These are phyloP conservation scores for Starmerella roubikii DNA, from an alignment of 805 yeast species.

Conservation along the genomic window DNA sequence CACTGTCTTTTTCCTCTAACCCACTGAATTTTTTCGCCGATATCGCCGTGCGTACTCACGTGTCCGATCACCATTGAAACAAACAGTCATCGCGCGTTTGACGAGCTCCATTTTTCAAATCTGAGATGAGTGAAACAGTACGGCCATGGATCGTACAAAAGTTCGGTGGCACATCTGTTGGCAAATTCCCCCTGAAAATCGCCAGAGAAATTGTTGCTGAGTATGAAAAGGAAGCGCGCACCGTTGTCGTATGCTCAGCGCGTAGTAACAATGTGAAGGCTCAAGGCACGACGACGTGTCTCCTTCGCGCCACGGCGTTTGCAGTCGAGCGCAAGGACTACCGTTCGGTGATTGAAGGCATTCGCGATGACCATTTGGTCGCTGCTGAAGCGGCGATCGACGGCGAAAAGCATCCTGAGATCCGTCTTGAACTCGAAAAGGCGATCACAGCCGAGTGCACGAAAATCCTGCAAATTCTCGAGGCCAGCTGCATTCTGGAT, in stretches of 20 bases:
- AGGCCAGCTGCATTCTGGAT: constrained; percentile 83
- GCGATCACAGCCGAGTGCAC: constrained; percentile 56
- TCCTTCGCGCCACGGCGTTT: constrained; percentile 66
- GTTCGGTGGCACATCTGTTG: constrained; percentile 95
- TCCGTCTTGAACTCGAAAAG: constrained; percentile 41
- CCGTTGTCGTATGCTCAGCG: constrained; percentile 93
- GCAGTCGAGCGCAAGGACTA: constrained; percentile 30
- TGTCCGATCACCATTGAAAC: no score
- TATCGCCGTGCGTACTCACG: no score
- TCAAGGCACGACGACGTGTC: constrained; percentile 89
- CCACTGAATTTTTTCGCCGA: no score
- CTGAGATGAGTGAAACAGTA: background rate
- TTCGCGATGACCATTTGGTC: constrained; percentile 62
- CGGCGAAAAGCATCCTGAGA: constrained; percentile 25
- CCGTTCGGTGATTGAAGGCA: constrained; percentile 43
- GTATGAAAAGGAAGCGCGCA: constrained; percentile 43
- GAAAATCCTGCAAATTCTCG: constrained; percentile 52
- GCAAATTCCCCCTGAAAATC: constrained; percentile 78
- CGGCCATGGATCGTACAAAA: constrained; percentile 68
- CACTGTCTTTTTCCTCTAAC: constrained; percentile 9
- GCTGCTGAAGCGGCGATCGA: constrained; percentile 50
- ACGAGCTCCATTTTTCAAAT: no score
- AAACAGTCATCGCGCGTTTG: no score
- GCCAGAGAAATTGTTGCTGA: constrained; percentile 65
- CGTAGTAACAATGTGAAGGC: constrained; percentile 81